phyloP scores from a whole-genome alignment of 768 basidiomycete species.

The Vishniacozyma victoriae region DNA sequence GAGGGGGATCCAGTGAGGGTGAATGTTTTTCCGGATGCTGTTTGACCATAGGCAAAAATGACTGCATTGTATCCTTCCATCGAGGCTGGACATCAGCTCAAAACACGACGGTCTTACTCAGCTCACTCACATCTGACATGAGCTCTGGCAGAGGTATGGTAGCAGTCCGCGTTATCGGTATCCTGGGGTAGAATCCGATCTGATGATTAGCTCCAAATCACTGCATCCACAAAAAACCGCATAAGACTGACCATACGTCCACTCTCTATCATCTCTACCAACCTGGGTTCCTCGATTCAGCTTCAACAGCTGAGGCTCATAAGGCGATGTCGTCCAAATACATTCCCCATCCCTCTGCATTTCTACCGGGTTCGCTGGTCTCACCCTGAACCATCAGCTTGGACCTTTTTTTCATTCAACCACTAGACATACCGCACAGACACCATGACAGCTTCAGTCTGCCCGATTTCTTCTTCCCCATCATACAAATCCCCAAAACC shows the following conservation, averaged over 20 bases:
- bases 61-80: conserved; percentile 98
- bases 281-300: conserved; percentile 36
- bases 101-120: neutral
- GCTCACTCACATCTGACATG: conserved; percentile 33
- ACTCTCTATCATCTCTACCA: conserved; percentile 31
- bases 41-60: conserved; percentile 81
- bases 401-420: neutral
- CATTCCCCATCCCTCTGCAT: conserved; percentile 24
- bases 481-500: neutral
- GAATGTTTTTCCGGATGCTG: conserved; percentile 70
- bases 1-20: conserved; percentile 57
- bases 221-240: too few relatives aligned
- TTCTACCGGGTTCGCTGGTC: conserved; percentile 35
- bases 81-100: conserved; percentile 54
- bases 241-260: conserved; percentile 45
- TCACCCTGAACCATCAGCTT: conserved; percentile 23
- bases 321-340: conserved; percentile 30
- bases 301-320: conserved; percentile 29
- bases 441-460: conserved; percentile 40
- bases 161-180: conserved; percentile 33
- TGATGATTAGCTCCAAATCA: conserved; percentile 9
- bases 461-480: conserved; percentile 12
- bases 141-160: conserved; percentile 35
- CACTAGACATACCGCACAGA: conserved; percentile 37
- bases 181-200: conserved; percentile 42